Conservation (phyloP, 2,329 filamentous ascomycete genomes). For the Clarireedia hainanense region DNA sequence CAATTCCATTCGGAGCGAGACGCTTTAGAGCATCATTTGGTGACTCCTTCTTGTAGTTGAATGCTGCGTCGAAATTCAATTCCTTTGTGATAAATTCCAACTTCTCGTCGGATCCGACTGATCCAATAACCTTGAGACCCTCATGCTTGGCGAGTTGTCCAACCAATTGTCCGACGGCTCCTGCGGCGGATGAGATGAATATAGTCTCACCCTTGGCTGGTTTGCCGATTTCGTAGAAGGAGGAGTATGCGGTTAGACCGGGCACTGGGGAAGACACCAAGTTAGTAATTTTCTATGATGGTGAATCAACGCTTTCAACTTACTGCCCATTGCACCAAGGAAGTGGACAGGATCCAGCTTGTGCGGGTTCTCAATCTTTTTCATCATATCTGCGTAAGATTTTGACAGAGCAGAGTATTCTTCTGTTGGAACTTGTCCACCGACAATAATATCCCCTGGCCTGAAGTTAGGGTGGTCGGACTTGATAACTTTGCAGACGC, state of each 20-base stretch:
- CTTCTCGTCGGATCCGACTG: conserved; percentile 70
- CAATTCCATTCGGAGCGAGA: conserved; percentile 63
- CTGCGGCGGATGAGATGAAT: conserved; percentile 67
- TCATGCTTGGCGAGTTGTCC: conserved; percentile 74
- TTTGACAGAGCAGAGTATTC: conserved; percentile 55
- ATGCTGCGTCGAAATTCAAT: conserved; percentile 63
- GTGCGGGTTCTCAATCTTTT: conserved; percentile 61
- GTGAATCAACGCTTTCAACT: background rate
- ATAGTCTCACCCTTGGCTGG: conserved; percentile 72
- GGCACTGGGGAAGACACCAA: conserved; percentile 40
- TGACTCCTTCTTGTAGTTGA: conserved; percentile 76
- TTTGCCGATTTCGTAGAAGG: conserved; percentile 66
- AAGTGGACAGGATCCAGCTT: conserved; percentile 60
- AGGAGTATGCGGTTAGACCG: conserved; percentile 67
- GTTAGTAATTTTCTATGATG: background rate
- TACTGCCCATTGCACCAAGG: conserved; percentile 62
- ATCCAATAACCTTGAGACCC: conserved; percentile 65
- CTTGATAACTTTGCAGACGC: conserved; percentile 62
- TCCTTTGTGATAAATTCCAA: conserved; percentile 66
- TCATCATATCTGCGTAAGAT: conserved; percentile 33
- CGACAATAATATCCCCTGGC: conserved; percentile 58
- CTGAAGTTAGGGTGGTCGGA: conserved; percentile 56
- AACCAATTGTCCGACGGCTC: conserved; percentile 67
- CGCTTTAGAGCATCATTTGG: conserved; percentile 54
- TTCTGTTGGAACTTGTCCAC: conserved; percentile 46